These are phyloP conservation scores for Aspergillus candidus DNA, from an alignment of 2,329 filamentous ascomycete species.

Conservation along the genomic window DNA sequence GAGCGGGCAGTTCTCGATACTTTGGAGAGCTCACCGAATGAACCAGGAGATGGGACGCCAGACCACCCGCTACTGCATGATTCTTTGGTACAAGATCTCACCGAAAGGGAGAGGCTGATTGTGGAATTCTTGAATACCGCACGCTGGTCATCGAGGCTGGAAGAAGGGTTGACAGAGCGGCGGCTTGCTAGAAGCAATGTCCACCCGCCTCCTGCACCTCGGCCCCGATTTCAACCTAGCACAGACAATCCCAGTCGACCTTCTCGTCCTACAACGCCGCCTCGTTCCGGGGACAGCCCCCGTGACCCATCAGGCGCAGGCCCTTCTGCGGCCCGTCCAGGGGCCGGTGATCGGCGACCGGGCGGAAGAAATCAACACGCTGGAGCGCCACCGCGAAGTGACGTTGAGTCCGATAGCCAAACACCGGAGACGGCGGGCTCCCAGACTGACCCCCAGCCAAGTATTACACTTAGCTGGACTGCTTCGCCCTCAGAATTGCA, in stretches of 20 bases:
- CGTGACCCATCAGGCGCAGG: conserved; percentile 27
- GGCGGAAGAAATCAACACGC: conserved; percentile 36
- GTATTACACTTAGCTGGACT: conserved; percentile 34
- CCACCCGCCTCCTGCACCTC: conserved; percentile 22
- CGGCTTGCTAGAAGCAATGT: conserved; percentile 21
- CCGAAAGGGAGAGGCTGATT: conserved; percentile 38
- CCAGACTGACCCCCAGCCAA: conserved; percentile 26
- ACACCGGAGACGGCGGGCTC: conserved; percentile 19
- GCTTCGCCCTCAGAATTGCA: conserved; percentile 36
- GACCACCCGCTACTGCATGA: conserved; percentile 30
- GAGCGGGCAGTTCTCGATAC: conserved; percentile 21
- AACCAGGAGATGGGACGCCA: conserved; percentile 13
- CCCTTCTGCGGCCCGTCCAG: conserved; percentile 20
- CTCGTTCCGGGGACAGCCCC: conserved; percentile 22
- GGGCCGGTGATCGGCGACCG: conserved; percentile 20
- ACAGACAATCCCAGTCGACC: conserved; percentile 26
- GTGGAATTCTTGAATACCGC: conserved; percentile 40
- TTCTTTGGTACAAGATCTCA: conserved; percentile 33
- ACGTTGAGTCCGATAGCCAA: conserved; percentile 17
- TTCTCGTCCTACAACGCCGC: conserved; percentile 31
- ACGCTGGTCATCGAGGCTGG: conserved; percentile 32
- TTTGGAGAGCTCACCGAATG: conserved; percentile 19
- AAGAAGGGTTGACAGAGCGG: conserved; percentile 26
- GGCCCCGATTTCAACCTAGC: conserved; percentile 23
- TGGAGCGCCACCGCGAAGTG: conserved; percentile 36